phyloP scores from a whole-genome alignment of 2,329 filamentous ascomycete genomes.

The Balansia obtecta region DNA sequence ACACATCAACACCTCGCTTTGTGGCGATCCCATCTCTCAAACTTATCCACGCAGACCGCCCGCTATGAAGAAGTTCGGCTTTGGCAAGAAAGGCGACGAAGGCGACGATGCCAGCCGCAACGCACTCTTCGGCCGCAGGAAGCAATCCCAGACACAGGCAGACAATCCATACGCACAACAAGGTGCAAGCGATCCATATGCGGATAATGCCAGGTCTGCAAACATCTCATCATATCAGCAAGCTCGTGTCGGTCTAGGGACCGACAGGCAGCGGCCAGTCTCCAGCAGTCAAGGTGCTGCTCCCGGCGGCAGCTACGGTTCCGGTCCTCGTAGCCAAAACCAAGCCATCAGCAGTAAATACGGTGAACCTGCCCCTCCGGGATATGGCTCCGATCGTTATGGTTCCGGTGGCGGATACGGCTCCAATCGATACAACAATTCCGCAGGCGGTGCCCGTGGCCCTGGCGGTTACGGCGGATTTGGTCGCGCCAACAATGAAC shows the following conservation, averaged over 20 bases:
- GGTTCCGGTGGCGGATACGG: conserved; percentile 40
- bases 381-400: conserved; percentile 42
- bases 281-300: conserved; percentile 11
- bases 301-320: conserved; percentile 8
- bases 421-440: conserved; percentile 30
- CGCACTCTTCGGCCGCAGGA: conserved; percentile 43
- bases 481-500: conserved; percentile 30
- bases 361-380: conserved; percentile 18
- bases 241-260: conserved; percentile 24
- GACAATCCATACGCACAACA: conserved; percentile 48
- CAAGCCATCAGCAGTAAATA: conserved; percentile 9
- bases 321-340: conserved; percentile 8
- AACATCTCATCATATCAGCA: conserved; percentile 34
- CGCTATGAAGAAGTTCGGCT: conserved; percentile 47
- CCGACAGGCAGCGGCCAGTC: conserved; percentile 18
- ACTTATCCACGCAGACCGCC: background rate
- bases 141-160: conserved; percentile 30
- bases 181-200: conserved; percentile 40
- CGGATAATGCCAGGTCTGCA: conserved; percentile 33
- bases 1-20: background rate
- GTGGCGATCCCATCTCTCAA: background rate
- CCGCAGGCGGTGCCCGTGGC: conserved; percentile 26
- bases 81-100: conserved; percentile 42
- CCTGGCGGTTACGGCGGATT: conserved; percentile 51
- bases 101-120: conserved; percentile 34